Evolutionary conservation across 2,329 filamentous ascomycete species (phyloP).

Genomic region (Fusarium musae): DNA sequence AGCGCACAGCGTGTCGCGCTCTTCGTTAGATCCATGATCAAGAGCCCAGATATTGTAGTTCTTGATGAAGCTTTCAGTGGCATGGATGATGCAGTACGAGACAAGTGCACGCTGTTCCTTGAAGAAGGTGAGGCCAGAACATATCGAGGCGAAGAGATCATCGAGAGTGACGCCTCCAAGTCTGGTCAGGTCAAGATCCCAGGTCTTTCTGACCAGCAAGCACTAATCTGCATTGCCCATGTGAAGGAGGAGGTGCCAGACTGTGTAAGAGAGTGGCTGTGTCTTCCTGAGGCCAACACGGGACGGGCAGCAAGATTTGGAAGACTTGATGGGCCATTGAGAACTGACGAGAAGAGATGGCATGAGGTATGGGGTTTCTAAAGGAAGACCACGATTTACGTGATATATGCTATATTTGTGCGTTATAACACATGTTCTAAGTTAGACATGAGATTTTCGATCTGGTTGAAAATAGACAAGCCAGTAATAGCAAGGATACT

Average conservation of each 20-base stretch:
- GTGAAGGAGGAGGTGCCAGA: constrained; percentile 89
- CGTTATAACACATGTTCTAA: neutral
- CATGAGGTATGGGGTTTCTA: constrained; percentile 69
- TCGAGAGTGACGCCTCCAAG: constrained; percentile 59
- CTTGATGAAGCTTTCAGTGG: constrained; percentile 90
- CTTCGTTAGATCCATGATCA: constrained; percentile 84
- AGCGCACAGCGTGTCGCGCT: constrained; percentile 86
- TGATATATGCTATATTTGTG: neutral
- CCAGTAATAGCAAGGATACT: neutral
- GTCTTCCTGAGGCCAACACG: constrained; percentile 80
- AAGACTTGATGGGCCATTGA: constrained; percentile 69
- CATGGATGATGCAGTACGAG: constrained; percentile 83
- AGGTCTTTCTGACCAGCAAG: constrained; percentile 77
- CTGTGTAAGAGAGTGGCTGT: constrained; percentile 85
- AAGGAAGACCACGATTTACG: neutral
- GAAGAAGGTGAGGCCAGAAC: constrained; percentile 68
- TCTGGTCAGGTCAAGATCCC: constrained; percentile 61
- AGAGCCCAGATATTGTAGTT: constrained; percentile 82
- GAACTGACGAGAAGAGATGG: constrained; percentile 69
- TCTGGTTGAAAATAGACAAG: neutral
- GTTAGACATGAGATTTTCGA: neutral
- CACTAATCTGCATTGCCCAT: constrained; percentile 92
- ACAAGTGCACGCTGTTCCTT: constrained; percentile 88
- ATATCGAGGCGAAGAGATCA: constrained; percentile 50
- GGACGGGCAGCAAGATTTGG: constrained; percentile 72